Evolutionary conservation across 495 filamentous ascomycete genomes (phyloP), one percentile per base, ranked within the genome.

Genomic region (Aspergillus sclerotiicarbonarius): DNA sequence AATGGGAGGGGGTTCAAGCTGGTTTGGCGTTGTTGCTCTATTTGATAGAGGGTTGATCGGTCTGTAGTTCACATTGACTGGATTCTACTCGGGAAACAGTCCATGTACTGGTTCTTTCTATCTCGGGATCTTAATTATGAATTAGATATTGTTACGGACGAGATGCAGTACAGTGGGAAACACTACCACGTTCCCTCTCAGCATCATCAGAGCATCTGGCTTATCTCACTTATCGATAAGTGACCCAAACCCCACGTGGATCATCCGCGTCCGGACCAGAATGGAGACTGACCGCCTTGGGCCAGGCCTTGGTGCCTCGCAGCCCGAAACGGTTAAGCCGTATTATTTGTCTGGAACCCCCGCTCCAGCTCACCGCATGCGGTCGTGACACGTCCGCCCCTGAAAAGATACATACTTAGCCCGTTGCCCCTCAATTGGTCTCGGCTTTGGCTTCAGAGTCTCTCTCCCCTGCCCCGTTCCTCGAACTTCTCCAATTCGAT

Each of bases 341-440:
- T 30, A 33, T 44, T 15, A 31, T 33, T 33, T 32, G 57, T 45
- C 41, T 48, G 39, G 58, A 41, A 50, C 58, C 51, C 57, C 41
- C 54, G 54, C 55, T 48, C 58, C 6, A 41, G 19, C 59, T 70
- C 65, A 70, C 71, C 69, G 69, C 69, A 68, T 68, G 69, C 71
- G 71, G 71, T 58, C 66, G 62, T 56, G 61, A 68, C 60, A 61
- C 51, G 51, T 56, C 58, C 62, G 57, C 49, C 57, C 48, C 44
- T 35, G 44, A 47, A 18, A 21, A 47, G 21, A 47, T 7, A 41
- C 13, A 37, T 13, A 41, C 13, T n/a, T 41, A 41, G 12, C n/a
- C 37, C 37, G 6, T 41, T 41, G 37, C 37, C 37, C 37, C 10
- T 41, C 37, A 13, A 41, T 41, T 41, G 12, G 13, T 41, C 12